Base-by-base conservation (phyloP, 768 basidiomycete species). In the Lentinula raphanica region DNA sequence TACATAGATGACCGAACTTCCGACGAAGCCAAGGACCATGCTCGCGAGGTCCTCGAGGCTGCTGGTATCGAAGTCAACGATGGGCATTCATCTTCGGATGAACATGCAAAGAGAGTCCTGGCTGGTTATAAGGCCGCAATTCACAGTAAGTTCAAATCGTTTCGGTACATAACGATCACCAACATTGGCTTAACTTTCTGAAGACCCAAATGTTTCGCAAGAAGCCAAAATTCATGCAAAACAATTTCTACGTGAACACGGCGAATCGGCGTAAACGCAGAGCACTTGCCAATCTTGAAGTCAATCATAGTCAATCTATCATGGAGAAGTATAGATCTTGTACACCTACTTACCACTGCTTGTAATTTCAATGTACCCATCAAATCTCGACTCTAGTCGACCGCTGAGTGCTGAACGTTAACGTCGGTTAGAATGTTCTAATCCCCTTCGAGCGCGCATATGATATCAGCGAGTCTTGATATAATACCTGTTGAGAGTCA, bases 61-160 rank as follows among this genome's bases (percentile, higher is more conserved):
- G 59, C 59, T 19, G 59, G 59, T 25, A 45, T 60, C 19, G 21
- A 29, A 11, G 49, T 40, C 13, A 17, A 44, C 11, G 13, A 3
- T 39, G 59, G 29, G n/a, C 9, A 49, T 23, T 56, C 58, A 23
- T 53, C 58, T 17, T 53, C 46, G 36, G 38, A 62, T 35, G 48
- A 63, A n/a, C 59, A 62, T 29, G 56, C 27, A 38, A 49, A 48
- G 12, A 32, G 49, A 21, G 60, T 39, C 31, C 63, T 64, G 25
- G 57, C 69, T 19, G 70, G 68, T 1, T 71, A 72, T 58, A 71
- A 69, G 46, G 71, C 72, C 0, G 65, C 69, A 1, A 49, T 72
- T 39, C 65, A 66, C 35, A 71, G 71, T 71, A 17, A 58, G 53
- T 60, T 28, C n/a, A n/a, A n/a, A 11, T 31, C 17, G 21, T 13